These are phyloP conservation scores for Exophiala dermatitidis DNA, from an alignment of 2,329 filamentous ascomycete species.

Conservation along the genomic window DNA sequence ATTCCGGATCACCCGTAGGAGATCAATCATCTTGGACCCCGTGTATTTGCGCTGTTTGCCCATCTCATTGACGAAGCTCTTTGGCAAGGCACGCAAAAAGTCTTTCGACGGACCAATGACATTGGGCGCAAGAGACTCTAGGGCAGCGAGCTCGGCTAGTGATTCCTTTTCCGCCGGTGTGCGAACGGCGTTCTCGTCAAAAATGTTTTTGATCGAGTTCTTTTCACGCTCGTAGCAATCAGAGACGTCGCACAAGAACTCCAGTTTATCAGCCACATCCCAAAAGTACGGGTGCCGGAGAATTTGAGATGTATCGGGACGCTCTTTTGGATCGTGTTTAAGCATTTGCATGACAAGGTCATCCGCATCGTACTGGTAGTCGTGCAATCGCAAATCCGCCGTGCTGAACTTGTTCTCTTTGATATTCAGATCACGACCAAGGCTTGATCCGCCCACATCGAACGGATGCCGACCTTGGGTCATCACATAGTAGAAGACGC, in stretches of 20 bases:
- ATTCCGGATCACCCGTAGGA: constrained; percentile 82
- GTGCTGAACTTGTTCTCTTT: constrained; percentile 78
- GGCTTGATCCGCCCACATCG: constrained; percentile 87
- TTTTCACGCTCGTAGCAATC: constrained; percentile 94
- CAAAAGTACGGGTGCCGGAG: constrained; percentile 97
- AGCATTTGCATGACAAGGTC: constrained; percentile 82
- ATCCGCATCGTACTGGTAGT: constrained; percentile 78
- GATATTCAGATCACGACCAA: constrained; percentile 86
- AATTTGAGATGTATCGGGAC: constrained; percentile 68
- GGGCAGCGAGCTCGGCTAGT: constrained; percentile 38
- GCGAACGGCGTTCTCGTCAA: constrained; percentile 22
- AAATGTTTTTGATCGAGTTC: constrained; percentile 23
- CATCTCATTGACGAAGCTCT: constrained; percentile 77
- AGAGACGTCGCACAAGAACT: constrained; percentile 91
- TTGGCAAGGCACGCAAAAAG: constrained; percentile 69
- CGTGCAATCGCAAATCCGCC: constrained; percentile 63
- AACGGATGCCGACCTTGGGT: constrained; percentile 89
- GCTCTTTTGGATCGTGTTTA: constrained; percentile 54
- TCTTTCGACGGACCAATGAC: constrained; percentile 47
- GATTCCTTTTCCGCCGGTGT: constrained; percentile 18
- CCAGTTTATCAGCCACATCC: constrained; percentile 77
- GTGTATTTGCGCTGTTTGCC: constrained; percentile 95
- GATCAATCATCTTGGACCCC: constrained; percentile 71
- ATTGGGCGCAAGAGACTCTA: constrained; percentile 48
- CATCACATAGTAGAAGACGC: constrained; percentile 98